A percentile compares a stretch with the other conserved stretches of the same genome.
phyloP scores from a whole-genome alignment of 257 asterid genomes.

The Vinca minor region DNA sequence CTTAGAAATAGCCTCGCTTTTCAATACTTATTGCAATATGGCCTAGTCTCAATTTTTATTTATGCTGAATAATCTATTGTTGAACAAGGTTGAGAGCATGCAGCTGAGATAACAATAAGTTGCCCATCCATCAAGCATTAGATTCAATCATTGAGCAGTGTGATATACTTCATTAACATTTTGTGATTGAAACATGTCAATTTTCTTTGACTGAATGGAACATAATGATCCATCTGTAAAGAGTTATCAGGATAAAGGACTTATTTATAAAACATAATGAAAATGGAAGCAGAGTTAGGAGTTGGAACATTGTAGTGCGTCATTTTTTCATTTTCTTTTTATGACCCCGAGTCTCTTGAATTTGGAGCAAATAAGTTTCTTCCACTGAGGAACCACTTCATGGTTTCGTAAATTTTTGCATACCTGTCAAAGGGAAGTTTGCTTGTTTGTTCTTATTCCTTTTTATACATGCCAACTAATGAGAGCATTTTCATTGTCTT shows the following conservation, averaged over 20 bases:
- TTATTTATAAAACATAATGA: neutral
- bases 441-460: slow-evolving; percentile 1
- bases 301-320: too few species aligned
- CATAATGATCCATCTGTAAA: neutral
- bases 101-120: neutral
- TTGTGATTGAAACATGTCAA: neutral
- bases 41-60: neutral
- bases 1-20: neutral
- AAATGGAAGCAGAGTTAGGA: too few species aligned
- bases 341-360: too few species aligned
- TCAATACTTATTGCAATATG: neutral
- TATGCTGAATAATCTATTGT: neutral
- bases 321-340: too few species aligned
- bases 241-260: neutral
- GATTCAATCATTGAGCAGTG: neutral
- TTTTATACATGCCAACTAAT: neutral
- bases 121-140: neutral
- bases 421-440: neutral
- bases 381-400: neutral
- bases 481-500: slow-evolving; percentile 15
- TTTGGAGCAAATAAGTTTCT: neutral
- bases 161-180: neutral
- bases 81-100: neutral
- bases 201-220: neutral
- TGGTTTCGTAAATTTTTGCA: neutral